Conservation (phyloP, 148 eudicot species). For the Nepenthes gracilis region DNA sequence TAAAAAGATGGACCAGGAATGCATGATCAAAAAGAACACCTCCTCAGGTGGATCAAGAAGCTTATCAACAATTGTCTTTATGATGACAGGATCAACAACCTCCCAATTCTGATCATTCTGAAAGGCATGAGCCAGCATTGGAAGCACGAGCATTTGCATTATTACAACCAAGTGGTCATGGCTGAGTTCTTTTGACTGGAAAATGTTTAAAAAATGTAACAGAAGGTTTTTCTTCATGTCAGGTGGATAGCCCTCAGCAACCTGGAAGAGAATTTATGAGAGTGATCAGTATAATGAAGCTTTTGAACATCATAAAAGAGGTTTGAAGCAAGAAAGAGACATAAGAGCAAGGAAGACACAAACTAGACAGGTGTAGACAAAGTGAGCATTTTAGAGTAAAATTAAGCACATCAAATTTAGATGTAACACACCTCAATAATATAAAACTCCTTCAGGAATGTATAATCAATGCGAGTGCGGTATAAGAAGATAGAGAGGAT, state of each 20-base stretch:
- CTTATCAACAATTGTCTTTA: conserved; percentile 86
- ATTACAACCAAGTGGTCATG: conserved; percentile 85
- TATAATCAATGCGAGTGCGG: conserved; percentile 83
- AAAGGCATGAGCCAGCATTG: conserved; percentile 96
- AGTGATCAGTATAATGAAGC: not conserved
- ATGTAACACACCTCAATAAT: conserved; percentile 67
- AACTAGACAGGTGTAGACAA: not conserved
- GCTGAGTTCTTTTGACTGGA: conserved; percentile 73
- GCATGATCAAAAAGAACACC: conserved; percentile 28
- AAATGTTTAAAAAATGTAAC: conserved; percentile 77
- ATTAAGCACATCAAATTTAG: too few species aligned
- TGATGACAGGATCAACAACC: conserved; percentile 73
- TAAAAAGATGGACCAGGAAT: not conserved
- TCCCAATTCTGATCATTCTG: conserved; percentile 97
- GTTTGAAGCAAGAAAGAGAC: not conserved
- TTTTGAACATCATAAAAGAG: not conserved
- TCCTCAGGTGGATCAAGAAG: conserved; percentile 98
- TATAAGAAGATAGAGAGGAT: conserved; percentile 78
- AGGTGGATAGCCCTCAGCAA: conserved; percentile 90
- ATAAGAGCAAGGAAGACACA: not conserved
- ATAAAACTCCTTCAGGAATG: conserved; percentile 93
- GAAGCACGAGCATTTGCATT: conserved; percentile 99
- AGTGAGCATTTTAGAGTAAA: not conserved
- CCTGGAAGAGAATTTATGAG: conserved; percentile 29
- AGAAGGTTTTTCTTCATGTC: conserved; percentile 81